These are phyloP conservation scores for Perilla frutescens DNA, from an alignment of 257 asterid species.

Conservation along the genomic window DNA sequence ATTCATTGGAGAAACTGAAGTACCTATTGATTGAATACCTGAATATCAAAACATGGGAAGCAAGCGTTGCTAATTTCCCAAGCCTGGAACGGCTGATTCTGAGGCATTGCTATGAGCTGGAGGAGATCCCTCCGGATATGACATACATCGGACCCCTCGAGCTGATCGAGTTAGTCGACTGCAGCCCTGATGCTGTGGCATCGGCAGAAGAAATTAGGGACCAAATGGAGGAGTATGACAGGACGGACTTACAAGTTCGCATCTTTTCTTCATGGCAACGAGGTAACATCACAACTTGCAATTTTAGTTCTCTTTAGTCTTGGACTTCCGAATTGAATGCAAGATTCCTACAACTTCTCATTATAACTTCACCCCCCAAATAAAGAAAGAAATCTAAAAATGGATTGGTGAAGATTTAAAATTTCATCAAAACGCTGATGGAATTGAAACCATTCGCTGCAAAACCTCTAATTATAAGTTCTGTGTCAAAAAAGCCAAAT, in stretches of 20 bases:
- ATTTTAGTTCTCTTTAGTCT: too few species aligned
- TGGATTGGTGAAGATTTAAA: too few species aligned
- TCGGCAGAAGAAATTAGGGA: conserved; percentile 14
- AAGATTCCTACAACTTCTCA: too few species aligned
- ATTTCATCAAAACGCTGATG: too few species aligned
- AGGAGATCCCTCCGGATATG: conserved; percentile 17
- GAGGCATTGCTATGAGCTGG: conserved; percentile 35
- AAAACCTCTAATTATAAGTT: too few species aligned
- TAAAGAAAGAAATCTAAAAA: too few species aligned
- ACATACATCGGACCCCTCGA: conserved; percentile 3
- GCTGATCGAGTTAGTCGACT: conserved; percentile 31
- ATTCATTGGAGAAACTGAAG: neutral
- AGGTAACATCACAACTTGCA: too few species aligned
- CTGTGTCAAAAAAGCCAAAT: too few species aligned
- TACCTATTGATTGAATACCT: conserved; percentile 28
- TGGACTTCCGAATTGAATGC: too few species aligned
- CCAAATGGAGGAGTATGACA: neutral
- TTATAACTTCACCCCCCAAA: too few species aligned
- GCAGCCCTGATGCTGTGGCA: conserved; percentile 23
- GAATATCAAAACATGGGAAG: conserved; percentile 24
- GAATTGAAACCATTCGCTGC: too few species aligned
- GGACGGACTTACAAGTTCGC: conserved; percentile 10
- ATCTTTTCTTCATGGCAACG: neutral
- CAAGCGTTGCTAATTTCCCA: neutral
- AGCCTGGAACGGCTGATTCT: conserved; percentile 19